phyloP scores from a whole-genome alignment of 2,329 filamentous ascomycete genomes.

The Chaetomium olivaceum region DNA sequence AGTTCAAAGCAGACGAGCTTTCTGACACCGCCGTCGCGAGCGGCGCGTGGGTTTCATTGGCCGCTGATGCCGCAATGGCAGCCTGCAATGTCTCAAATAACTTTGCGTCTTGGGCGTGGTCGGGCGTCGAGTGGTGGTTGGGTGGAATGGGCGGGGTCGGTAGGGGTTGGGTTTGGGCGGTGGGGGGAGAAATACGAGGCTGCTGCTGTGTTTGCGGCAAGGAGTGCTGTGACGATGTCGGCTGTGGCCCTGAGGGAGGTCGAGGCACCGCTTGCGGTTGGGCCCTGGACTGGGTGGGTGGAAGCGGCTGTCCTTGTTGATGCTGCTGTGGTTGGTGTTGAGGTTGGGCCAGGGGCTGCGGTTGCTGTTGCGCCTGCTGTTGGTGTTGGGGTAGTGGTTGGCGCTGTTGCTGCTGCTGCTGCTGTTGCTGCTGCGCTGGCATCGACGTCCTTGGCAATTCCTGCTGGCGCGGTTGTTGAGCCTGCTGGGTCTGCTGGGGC shows the following conservation, averaged over 20 bases:
- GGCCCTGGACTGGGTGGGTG: conserved; percentile 1
- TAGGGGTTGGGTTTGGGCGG: conserved; percentile 12
- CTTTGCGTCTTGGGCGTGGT: conserved; percentile 24
- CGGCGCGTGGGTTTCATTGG: not conserved
- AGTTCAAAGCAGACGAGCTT: not conserved
- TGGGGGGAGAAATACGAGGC: not conserved
- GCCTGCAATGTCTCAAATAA: conserved; percentile 24
- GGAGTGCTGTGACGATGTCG: not conserved
- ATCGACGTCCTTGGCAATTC: conserved; percentile 3
- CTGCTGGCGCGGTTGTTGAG: conserved; percentile 17
- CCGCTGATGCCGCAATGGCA: conserved; percentile 20
- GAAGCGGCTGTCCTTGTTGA: conserved; percentile 11
- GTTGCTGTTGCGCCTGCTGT: conserved; percentile 6
- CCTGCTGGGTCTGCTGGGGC: conserved; percentile 18
- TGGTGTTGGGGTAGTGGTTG: conserved; percentile 9
- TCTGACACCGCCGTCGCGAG: conserved; percentile 1
- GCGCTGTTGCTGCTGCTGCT: conserved; percentile 18
- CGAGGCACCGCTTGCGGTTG: not conserved
- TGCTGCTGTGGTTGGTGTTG: conserved; percentile 20
- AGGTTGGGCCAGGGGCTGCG: conserved; percentile 3
- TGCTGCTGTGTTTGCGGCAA: conserved; percentile 3
- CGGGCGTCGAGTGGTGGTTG: conserved; percentile 28
- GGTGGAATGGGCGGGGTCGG: conserved; percentile 25
- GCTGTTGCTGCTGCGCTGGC: conserved; percentile 13
- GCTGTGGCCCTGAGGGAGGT: conserved; percentile 3